A percentile compares a stretch with the other conserved stretches of the same genome.
phyloP scores from a whole-genome alignment of 306 rosid genomes.

The Quercus cerris region DNA sequence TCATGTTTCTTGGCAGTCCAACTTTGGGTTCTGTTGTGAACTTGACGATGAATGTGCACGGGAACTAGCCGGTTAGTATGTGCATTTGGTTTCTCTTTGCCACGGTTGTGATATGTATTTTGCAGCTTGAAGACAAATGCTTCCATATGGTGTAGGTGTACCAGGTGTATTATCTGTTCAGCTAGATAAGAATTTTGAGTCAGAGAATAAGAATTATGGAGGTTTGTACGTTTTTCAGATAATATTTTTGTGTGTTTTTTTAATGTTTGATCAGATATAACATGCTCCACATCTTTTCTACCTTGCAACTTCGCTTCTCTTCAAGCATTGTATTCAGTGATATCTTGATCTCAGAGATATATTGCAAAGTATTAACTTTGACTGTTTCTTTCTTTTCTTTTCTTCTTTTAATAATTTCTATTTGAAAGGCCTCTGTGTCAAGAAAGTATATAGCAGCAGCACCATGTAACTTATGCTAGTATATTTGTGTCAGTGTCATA shows the following conservation, averaged over 20 bases:
- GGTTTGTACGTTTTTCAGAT: conserved; percentile 32
- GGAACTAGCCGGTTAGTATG: conserved; percentile 55
- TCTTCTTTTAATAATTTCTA: too few species aligned
- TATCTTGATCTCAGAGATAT: too few species aligned
- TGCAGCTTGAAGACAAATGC: not conserved
- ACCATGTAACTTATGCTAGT: too few species aligned
- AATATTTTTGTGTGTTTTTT: not conserved
- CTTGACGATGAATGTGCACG: conserved; percentile 73
- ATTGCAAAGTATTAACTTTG: too few species aligned
- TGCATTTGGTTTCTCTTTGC: not conserved
- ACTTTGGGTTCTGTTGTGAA: conserved; percentile 88
- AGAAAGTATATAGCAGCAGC: too few species aligned
- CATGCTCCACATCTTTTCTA: not conserved
- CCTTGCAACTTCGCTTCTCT: too few species aligned
- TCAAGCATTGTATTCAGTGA: too few species aligned
- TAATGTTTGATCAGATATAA: not conserved
- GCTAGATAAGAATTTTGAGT: conserved; percentile 54
- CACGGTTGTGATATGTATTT: not conserved
- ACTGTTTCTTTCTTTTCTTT: too few species aligned
- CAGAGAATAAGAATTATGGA: conserved; percentile 68
- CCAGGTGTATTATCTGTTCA: conserved; percentile 75
- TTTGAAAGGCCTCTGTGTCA: too few species aligned
- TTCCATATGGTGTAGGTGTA: conserved; percentile 50
- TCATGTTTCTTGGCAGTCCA: conserved; percentile 79
- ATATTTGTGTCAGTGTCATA: too few species aligned